Evolutionary conservation across 164 flowering plant species (phyloP).

Genomic region (Nelumbo lutea): DNA sequence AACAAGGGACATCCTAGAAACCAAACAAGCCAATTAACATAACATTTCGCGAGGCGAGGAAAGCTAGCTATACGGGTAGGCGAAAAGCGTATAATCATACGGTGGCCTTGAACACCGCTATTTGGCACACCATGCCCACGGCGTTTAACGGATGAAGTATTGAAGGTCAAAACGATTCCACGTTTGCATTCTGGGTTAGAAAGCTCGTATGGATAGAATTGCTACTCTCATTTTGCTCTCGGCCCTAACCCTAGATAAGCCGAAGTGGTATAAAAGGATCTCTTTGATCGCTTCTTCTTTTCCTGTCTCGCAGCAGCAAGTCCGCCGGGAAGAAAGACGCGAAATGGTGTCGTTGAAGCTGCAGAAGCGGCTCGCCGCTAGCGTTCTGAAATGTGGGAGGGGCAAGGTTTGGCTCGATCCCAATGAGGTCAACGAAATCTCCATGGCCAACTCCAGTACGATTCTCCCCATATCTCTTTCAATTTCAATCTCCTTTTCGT

Average conservation of each 20-base stretch:
- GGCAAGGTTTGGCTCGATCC: constrained; percentile 47
- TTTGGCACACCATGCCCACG: too few species aligned
- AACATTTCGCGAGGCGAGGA: too few species aligned
- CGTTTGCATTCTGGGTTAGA: too few species aligned
- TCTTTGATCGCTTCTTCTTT: not conserved
- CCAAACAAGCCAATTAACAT: too few species aligned
- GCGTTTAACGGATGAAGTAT: too few species aligned
- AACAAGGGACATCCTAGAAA: too few species aligned
- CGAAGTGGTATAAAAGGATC: not conserved
- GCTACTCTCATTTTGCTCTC: not conserved
- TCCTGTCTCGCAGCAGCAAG: not conserved
- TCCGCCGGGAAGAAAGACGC: not conserved
- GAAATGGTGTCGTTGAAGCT: constrained; percentile 39
- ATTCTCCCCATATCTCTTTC: not conserved
- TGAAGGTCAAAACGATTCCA: too few species aligned
- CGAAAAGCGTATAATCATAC: too few species aligned
- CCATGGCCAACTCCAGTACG: constrained; percentile 42
- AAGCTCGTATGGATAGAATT: too few species aligned
- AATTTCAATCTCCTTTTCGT: not conserved
- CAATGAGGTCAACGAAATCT: constrained; percentile 35
- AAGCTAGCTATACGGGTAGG: too few species aligned
- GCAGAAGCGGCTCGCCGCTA: constrained; percentile 39
- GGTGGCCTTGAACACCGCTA: too few species aligned
- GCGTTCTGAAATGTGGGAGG: constrained; percentile 38
- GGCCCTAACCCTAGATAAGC: not conserved